phyloP scores from a whole-genome alignment of 768 basidiomycete genomes.

The Lanmaoa pseudosensibilis region DNA sequence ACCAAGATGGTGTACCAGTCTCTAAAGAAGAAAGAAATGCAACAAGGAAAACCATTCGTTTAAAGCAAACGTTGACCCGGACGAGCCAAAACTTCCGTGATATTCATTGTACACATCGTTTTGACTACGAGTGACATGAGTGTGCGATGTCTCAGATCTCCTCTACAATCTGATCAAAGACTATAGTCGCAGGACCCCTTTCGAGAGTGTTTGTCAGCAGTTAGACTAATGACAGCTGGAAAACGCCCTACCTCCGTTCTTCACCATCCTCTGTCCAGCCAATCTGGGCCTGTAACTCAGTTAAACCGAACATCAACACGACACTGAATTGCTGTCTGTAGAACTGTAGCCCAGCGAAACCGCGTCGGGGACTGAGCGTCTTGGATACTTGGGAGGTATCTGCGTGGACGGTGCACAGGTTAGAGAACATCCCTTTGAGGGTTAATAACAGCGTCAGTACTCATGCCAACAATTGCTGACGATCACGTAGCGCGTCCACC shows the following conservation, averaged over 20 bases:
- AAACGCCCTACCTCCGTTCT: constrained; percentile 22
- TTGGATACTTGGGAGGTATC: constrained; percentile 32
- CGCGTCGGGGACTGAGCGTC: constrained; percentile 31
- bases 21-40: no score
- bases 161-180: constrained; percentile 35
- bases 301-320: constrained; percentile 43
- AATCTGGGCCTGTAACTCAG: constrained; percentile 48
- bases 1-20: no score
- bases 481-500: background rate
- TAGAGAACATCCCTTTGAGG: constrained; percentile 29
- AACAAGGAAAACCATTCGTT: no score
- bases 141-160: constrained; percentile 14
- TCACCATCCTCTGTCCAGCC: constrained; percentile 41
- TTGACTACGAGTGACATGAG: background rate
- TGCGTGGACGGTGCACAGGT: constrained; percentile 22
- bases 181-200: constrained; percentile 34
- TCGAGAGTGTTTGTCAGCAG: background rate
- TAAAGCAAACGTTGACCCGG: no score
- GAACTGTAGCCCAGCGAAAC: constrained; percentile 31
- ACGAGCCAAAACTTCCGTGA: no score
- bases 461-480: no score
- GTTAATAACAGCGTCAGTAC: background rate
- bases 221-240: background rate
- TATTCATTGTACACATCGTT: background rate
- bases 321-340: constrained; percentile 38